Conservation (phyloP, 164 flowering plant species). For the Berberis vulgaris region DNA sequence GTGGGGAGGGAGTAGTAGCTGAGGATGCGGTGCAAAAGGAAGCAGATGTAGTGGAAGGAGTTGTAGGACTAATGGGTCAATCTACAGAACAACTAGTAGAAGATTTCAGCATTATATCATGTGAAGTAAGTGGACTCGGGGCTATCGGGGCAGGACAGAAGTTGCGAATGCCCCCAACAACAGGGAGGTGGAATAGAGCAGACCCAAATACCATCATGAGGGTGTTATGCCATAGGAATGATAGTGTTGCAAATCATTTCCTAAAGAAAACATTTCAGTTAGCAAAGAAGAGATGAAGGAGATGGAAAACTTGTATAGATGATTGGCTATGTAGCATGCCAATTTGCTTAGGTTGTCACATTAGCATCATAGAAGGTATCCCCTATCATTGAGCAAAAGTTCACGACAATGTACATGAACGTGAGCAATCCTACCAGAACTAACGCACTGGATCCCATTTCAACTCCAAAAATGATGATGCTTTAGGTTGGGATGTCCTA, state of each 20-base stretch:
- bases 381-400: no score
- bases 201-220: slow-evolving; percentile 91
- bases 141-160: slow-evolving; percentile 39
- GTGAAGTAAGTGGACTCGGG: slow-evolving; percentile 58
- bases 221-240: slow-evolving; percentile 78
- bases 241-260: slow-evolving; percentile 55
- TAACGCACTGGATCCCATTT: no score
- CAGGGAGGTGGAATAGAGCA: slow-evolving; percentile 72
- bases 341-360: neutral
- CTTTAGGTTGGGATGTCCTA: no score
- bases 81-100: slow-evolving; percentile 73
- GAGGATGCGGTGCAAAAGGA: slow-evolving; percentile 66
- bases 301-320: slow-evolving; percentile 2
- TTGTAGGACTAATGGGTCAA: slow-evolving; percentile 59
- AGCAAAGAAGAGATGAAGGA: slow-evolving; percentile 3
- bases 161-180: slow-evolving; percentile 79
- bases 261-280: slow-evolving; percentile 44
- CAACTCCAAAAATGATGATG: no score
- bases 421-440: no score
- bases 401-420: no score
- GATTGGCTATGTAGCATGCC: neutral
- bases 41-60: slow-evolving; percentile 65
- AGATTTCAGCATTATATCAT: slow-evolving; percentile 65
- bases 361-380: neutral
- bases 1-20: slow-evolving; percentile 59